These are phyloP conservation scores for Sinapis alba DNA, from an alignment of 441 rosid species.

Conservation along the genomic window DNA sequence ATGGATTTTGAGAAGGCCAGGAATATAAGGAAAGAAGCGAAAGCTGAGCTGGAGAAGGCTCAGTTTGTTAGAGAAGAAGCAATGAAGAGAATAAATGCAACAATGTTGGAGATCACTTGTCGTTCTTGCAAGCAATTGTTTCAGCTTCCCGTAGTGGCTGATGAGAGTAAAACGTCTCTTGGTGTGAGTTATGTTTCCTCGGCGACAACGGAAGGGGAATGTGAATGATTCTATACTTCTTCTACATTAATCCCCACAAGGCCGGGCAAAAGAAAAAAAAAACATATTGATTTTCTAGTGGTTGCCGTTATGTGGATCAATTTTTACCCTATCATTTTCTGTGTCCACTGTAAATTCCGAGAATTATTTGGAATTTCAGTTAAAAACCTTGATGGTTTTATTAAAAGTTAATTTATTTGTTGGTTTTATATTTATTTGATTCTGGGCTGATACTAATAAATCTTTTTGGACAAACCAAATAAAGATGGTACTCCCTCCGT, in stretches of 20 bases:
- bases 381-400: background rate
- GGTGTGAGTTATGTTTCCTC: constrained; percentile 46
- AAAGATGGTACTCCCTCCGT: no score
- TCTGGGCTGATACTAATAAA: background rate
- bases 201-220: constrained; percentile 52
- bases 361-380: background rate
- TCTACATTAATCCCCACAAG: constrained; percentile 1
- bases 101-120: constrained; percentile 65
- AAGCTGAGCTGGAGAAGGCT: constrained; percentile 60
- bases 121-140: constrained; percentile 58
- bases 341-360: background rate
- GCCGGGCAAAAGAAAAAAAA: background rate
- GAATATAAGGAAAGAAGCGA: constrained; percentile 64
- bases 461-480: background rate
- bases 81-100: constrained; percentile 51
- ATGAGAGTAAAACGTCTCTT: constrained; percentile 52
- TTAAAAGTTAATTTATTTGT: background rate
- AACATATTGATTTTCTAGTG: background rate
- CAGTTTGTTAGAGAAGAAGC: constrained; percentile 54
- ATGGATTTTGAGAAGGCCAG: constrained; percentile 63
- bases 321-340: constrained; percentile 3
- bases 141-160: constrained; percentile 37
- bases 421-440: background rate
- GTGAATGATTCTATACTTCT: constrained; percentile 31
- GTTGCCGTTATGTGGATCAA: constrained; percentile 16